Base-by-base conservation (phyloP, 441 rosid species). In the Populus hybrid region DNA sequence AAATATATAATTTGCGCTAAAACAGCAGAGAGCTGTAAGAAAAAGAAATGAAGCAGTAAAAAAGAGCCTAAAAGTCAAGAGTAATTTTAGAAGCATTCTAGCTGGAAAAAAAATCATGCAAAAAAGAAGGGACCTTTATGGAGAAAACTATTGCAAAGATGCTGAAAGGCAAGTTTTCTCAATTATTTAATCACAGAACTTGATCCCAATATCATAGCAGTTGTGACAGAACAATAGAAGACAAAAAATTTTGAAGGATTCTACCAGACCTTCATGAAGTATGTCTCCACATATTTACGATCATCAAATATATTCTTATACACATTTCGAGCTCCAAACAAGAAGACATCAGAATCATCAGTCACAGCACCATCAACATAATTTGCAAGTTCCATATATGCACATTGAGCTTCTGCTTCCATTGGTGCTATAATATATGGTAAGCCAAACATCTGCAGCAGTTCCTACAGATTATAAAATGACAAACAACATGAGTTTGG, bases 381-480 rank as follows among this genome's bases (percentile, higher is more conserved):
- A 90, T 91, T 87, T 76, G 85, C 88, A 69, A 89, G 86, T 85
- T 96, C 99, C 96, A 96, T 87, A 80, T 86, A 89, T 80, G 98
- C 99, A 87, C 99, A 94, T 80, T 96, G 98, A 79, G 99, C 99
- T 84, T 96, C 99, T 75, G 98, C 99, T 87, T 96, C 99, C 98
- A 93, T 96, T 72, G 98, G 98, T 77, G 99, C 97, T 79, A 96
- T 89, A 70, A 94, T 91, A 87, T 93, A 96, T 23, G 98, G 99
- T 84, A 97, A 75, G 82, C 98, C 99, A 93, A 97, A 97, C 86
- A 94, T 93, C 87, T 97, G 98, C 85, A 97, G 88, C 81, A 94
- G 90, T 80, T 94, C 99, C 99, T 97, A 77, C 77, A 78, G 14
- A 77, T n/a, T 36, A 26, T 18, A 64, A 16, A 74, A 53, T 57